Evolutionary conservation across 768 basidiomycete genomes (phyloP).

Genomic region (Termitomyces sp.): DNA sequence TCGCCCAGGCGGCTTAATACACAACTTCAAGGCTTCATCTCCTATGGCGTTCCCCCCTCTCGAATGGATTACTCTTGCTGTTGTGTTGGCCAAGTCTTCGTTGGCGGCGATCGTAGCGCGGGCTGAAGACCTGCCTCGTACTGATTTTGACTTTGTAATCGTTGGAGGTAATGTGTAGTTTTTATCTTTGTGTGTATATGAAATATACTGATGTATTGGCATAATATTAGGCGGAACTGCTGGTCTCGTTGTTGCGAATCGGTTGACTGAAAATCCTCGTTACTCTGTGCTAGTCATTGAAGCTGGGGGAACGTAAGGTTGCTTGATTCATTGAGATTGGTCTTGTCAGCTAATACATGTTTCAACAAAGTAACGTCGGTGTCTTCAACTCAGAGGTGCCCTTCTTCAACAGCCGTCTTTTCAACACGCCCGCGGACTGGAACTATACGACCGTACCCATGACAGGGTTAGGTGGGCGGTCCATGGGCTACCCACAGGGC

Average conservation of each 20-base stretch:
- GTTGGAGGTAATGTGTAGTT: slow-evolving; percentile 15
- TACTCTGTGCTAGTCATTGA: slow-evolving; percentile 15
- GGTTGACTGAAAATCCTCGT: slow-evolving; percentile 13
- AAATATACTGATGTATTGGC: background rate
- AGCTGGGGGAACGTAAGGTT: slow-evolving; percentile 16
- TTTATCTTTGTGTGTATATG: background rate
- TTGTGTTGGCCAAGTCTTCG: background rate
- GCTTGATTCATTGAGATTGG: background rate
- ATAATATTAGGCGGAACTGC: slow-evolving; percentile 14
- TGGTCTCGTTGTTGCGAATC: slow-evolving; percentile 16
- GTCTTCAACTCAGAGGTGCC: slow-evolving; percentile 13
- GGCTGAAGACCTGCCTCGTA: slow-evolving; percentile 6
- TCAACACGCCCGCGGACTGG: slow-evolving; percentile 15
- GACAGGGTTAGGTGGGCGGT: slow-evolving; percentile 8
- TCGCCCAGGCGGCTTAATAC: background rate
- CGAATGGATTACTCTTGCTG: background rate
- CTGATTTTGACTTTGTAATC: slow-evolving; percentile 18
- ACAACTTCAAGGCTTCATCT: background rate
- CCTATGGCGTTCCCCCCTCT: background rate
- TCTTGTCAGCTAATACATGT: background rate
- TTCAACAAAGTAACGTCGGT: slow-evolving; percentile 3
- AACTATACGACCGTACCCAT: slow-evolving; percentile 14
- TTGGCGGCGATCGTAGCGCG: slow-evolving; percentile 4
- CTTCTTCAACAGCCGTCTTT: slow-evolving; percentile 14
- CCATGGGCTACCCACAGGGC: slow-evolving; percentile 13